Conservation (phyloP, 768 basidiomycete species). For the Pleurotus platypus region DNA sequence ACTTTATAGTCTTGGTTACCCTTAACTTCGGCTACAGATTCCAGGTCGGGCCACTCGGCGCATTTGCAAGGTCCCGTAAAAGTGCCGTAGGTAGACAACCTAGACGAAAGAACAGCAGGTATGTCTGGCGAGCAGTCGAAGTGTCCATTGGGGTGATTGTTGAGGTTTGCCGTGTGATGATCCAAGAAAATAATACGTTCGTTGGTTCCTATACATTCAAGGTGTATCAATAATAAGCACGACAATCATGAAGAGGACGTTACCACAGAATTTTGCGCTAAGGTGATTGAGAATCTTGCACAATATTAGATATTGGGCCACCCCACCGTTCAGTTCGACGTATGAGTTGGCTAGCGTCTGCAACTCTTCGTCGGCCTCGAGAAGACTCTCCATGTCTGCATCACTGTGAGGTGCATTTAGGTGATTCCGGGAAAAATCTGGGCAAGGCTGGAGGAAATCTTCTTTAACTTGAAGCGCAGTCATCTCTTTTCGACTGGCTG, state of each 20-base stretch:
- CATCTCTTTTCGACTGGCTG: neutral
- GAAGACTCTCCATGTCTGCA: neutral
- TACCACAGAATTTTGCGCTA: neutral
- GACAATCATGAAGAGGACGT: neutral
- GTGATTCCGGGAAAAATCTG: neutral
- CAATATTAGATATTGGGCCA: neutral
- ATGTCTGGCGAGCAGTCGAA: neutral
- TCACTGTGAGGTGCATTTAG: neutral
- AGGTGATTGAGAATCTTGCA: neutral
- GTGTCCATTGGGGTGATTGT: neutral
- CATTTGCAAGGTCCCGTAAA: neutral
- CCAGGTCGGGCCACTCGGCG: neutral
- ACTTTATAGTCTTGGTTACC: neutral
- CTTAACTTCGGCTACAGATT: slow-evolving; percentile 2
- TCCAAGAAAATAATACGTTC: neutral
- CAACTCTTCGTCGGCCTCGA: neutral
- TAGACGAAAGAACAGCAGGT: neutral
- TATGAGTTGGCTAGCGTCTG: neutral
- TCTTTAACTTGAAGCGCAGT: neutral
- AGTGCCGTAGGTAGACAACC: neutral
- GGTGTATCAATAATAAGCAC: neutral
- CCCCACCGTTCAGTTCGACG: neutral
- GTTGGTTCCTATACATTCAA: neutral
- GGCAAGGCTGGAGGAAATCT: neutral
- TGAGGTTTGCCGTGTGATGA: neutral